Base-by-base conservation (phyloP, 1,284 basidiomycete genomes). In the Pulveroboletus sp. region DNA sequence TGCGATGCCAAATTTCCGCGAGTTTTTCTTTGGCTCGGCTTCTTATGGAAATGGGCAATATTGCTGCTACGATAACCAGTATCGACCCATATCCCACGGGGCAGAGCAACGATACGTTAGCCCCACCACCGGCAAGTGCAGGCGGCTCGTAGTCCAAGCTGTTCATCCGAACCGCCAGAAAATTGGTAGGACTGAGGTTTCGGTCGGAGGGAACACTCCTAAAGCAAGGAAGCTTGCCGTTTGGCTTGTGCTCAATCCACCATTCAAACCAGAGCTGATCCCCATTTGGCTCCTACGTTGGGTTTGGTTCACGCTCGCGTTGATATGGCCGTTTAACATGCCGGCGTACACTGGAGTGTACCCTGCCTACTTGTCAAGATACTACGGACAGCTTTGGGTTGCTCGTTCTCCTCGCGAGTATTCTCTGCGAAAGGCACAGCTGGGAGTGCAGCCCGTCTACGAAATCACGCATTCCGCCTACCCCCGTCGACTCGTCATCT, bases 341-440 rank as follows among this genome's bases (percentile, higher is more conserved):
- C 52, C 66, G 3, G 44, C 0, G 5, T n/a, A 65, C 14, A 61
- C 54, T 0, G 53, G 50, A 22, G 12, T 45, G 9, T 68, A 67
- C 45, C 54, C 54, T 2, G 18, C 65, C 12, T 68, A 69, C 24
- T 39, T 59, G 49, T 60, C 61, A 8, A 57, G 46, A 44, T 68
- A 59, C 25, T 28, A 56, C 14, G 56, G 67, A 8, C 70, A 71
- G 2, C 59, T 72, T n/a, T 68, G 68, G 70, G 47, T 20, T 26
- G 39, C 67, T 53, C 63, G 60, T 43, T 68, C 65, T 8, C 55
- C 67, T 36, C 53, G 31, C 35, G 70, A 72, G 24, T 49, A 68
- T 48, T 64, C 70, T 45, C 42, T 67, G 6, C 68, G 68, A 22
- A 39, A 4, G 11, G 52, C 17, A 17, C 15, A 36, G 24, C 14